Evolutionary conservation across 306 rosid species (phyloP), one percentile per base, ranked within the genome.

Genomic region (Cicer judaicum): DNA sequence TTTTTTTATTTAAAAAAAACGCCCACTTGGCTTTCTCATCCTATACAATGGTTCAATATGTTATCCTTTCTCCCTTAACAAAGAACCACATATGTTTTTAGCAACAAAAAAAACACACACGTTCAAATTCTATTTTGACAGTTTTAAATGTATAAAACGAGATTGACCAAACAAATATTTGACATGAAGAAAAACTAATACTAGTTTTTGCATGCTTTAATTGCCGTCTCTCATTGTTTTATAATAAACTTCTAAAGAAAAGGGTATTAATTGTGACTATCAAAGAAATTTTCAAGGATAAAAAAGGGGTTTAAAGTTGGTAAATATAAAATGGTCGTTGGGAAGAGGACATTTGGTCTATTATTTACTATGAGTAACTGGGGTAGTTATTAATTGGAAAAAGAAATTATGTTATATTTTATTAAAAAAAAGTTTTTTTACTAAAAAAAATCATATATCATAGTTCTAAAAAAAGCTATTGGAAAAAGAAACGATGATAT

Each of bases 331-430:
- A 24, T 14, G 72, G 74, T 70, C 67, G 75, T 72, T 78, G 77
- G 64, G 75, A 66, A 64, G 65, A 34, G 75, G 80, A 83, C 64
- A 85, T 38, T 67, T 38, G 70, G 40, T 79, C 43, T 43, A 73
- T 73, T 49, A 79, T 73, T 56, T 81, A 79, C 78, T 64, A 62
- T 73, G 61, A 29, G 52, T 83, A 82, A 56, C 81, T 85, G 82
- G 83, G 69, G 70, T 83, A 73, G 70, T 83, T 80, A 79, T 75
- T 85, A 76, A 82, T 75, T 85, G 78, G 47, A 72, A 64, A 72
- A 82, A 67, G 59, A 80, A 67, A 72, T 76, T 74, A 82, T 79
- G 70, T 63, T 68, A 57, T 11, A 29, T 29, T 29, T 29, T 5
- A 29, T 29, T 3, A 29, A 29, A 29, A 29, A 29, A 29, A 29